Conservation (phyloP, 2,329 filamentous ascomycete species). For the Claviceps arundinis region DNA sequence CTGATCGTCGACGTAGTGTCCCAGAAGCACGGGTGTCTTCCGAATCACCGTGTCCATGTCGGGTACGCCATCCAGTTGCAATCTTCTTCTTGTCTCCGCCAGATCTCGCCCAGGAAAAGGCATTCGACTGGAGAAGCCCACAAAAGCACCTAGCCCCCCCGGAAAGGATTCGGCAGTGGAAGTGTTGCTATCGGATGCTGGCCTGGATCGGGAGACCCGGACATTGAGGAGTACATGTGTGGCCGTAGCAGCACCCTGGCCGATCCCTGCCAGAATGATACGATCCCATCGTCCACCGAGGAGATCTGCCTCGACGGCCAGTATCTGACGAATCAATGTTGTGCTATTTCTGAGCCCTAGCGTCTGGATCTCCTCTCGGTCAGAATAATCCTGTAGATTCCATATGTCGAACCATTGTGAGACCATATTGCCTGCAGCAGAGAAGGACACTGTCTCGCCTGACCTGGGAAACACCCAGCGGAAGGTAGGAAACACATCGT, state of each 20-base stretch:
- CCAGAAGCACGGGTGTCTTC: constrained; percentile 29
- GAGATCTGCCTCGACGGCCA: constrained; percentile 20
- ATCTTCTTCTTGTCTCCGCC: constrained; percentile 17
- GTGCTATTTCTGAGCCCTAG: constrained; percentile 27
- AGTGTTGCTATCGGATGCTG: not conserved
- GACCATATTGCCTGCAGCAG: constrained; percentile 8
- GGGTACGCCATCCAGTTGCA: constrained; percentile 15
- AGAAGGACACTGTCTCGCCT: constrained; percentile 16
- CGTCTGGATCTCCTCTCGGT: constrained; percentile 29
- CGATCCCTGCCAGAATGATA: constrained; percentile 32
- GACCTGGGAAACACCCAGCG: constrained; percentile 38
- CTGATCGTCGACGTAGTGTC: constrained; percentile 32
- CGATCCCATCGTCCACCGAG: constrained; percentile 24
- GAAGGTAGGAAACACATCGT: constrained; percentile 28
- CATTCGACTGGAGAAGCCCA: constrained; percentile 25
- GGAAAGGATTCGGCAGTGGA: not conserved
- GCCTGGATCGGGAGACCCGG: constrained; percentile 9
- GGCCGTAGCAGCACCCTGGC: constrained; percentile 30
- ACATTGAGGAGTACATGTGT: constrained; percentile 25
- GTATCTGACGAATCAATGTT: constrained; percentile 16
- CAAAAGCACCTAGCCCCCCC: constrained; percentile 17
- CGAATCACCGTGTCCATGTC: constrained; percentile 19
- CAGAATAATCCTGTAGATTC: constrained; percentile 25
- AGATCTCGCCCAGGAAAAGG: constrained; percentile 22
- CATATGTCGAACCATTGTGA: constrained; percentile 40